Evolutionary conservation across 257 asterid genomes (phyloP), one percentile per base, ranked within the genome.

Genomic region (Primulina eburnea): DNA sequence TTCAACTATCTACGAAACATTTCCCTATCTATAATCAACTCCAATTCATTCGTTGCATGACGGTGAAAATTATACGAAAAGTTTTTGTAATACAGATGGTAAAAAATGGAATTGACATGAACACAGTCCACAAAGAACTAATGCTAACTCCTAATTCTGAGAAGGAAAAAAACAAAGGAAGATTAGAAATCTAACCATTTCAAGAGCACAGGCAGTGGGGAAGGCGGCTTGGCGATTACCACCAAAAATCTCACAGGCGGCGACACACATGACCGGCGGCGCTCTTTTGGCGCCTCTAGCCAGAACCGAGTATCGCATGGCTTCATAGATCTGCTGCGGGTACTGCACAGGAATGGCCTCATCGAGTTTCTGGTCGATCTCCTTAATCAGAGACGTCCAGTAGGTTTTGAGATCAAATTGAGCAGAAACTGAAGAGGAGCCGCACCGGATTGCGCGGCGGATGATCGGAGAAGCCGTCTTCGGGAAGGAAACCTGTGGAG

Each of bases 191-290:
- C 71, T 37, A 30, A 94, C 99, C 99, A 91, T 94, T 78, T 94
- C 99, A 55, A 94, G 95, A 53, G 97, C 99, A 75, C 99, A 94
- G 76, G 97, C 99, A 52, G 96, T 94, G 71, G 99, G 99, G 82
- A 85, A 94, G 70, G 99, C 99, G 65, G 95, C 92, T 37, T 80
- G 78, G 40, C 97, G 95, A 69, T 76, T 67, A 21, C 90, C 95
- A 28, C 98, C 98, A 18, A 93, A 84, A 71, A 93, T 89, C 83
- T 93, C 96, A 79, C 96, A 93, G 64, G 96, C 87, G 30, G 98
- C 90, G 57, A 93, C 89, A 75, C 98, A 93, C 98, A 93, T 90
- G 62, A 92, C 89, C 9, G 97, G 95, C 16, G 98, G 96, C 53
- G 98, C 83, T 82, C 98, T 82, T 84, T 92, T 92, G 43, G 98